Evolutionary conservation across 495 filamentous ascomycete species (phyloP).

Genomic region (Penicillium malachiteum): DNA sequence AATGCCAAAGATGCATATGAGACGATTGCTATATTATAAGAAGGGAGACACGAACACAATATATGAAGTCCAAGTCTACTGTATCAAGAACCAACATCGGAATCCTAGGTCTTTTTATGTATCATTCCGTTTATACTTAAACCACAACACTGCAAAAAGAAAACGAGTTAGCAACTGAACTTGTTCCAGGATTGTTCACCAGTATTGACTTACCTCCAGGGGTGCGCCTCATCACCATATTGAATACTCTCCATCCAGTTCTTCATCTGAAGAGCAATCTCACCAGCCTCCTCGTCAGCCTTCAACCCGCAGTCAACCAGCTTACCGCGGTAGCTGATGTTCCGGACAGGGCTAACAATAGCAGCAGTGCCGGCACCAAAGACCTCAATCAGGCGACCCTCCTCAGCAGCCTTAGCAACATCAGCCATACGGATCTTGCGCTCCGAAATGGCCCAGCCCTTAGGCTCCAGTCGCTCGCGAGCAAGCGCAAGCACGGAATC

Average conservation of each 20-base stretch:
- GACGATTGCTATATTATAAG: too few relatives aligned
- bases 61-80: too few relatives aligned
- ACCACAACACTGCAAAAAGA: conserved; percentile 24
- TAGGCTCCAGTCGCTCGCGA: conserved; percentile 72
- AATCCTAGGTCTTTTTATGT: too few relatives aligned
- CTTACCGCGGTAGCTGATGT: conserved; percentile 79
- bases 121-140: conserved; percentile 11
- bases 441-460: conserved; percentile 88
- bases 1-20: too few relatives aligned
- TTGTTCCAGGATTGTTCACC: background rate
- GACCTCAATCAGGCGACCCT: conserved; percentile 85
- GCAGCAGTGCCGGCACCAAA: conserved; percentile 92
- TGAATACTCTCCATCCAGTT: conserved; percentile 93
- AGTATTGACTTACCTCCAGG: conserved; percentile 64
- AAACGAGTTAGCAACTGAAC: conserved; percentile 13
- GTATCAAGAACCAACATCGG: too few relatives aligned
- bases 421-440: conserved; percentile 86
- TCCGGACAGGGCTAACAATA: conserved; percentile 70
- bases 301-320: conserved; percentile 75
- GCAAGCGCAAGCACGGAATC: conserved; percentile 84
- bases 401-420: conserved; percentile 71
- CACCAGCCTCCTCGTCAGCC: conserved; percentile 79
- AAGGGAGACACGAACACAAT: too few relatives aligned
- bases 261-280: conserved; percentile 83
- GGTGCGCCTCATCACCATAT: conserved; percentile 88